Base-by-base conservation (phyloP, 768 basidiomycete species). In the Boletus subcaerulescens region DNA sequence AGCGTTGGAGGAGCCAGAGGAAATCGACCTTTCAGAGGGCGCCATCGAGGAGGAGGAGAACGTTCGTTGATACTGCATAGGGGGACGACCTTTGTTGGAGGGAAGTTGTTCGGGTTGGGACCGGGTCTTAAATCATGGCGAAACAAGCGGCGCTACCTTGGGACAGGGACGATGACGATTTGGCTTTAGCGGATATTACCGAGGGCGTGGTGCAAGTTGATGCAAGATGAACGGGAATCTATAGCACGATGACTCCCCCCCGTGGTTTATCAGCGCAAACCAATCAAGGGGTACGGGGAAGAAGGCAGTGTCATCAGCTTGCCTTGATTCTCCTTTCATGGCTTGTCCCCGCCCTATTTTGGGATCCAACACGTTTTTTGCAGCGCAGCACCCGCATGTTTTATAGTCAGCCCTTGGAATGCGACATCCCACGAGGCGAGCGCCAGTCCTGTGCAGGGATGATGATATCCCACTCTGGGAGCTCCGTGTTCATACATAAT, bases 221-320 rank as follows among this genome's bases (percentile, higher is more conserved):
- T 56, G 55, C 40, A 53, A 60, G 53, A 62, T 61, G 65, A 69
- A 72, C 67, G 71, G 71, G 65, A 71, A 71, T 64, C 71, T 63
- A 13, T 11, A 60, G 60, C 60, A 63, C 60, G 63, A 67, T 58
- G 60, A 65, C 62, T 60, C 67, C 60, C 54, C 66, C 60, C 56
- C 66, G 64, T 71, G 65, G 61, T 55, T 62, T 64, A 70, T 68
- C 70, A 60, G 63, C 62, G 56, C 56, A 49, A 49, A 58, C 61
- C 59, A 72, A 71, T 71, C 67, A 67, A 71, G 60, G 63, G 60
- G 60, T 60, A 62, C 53, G 54, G 48, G 59, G 57, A 52, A 29
- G 40, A 59, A 70, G 65, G 71, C 68, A 59, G 68, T 70, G 68
- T 59, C 49, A 48, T 45, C 53, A 41, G 50, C 55, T 65, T 57